A percentile compares a stretch with the other conserved stretches of the same genome.
These are phyloP conservation scores for Tetracentron sinense DNA, from an alignment of 164 flowering plant genomes.

Conservation along the genomic window DNA sequence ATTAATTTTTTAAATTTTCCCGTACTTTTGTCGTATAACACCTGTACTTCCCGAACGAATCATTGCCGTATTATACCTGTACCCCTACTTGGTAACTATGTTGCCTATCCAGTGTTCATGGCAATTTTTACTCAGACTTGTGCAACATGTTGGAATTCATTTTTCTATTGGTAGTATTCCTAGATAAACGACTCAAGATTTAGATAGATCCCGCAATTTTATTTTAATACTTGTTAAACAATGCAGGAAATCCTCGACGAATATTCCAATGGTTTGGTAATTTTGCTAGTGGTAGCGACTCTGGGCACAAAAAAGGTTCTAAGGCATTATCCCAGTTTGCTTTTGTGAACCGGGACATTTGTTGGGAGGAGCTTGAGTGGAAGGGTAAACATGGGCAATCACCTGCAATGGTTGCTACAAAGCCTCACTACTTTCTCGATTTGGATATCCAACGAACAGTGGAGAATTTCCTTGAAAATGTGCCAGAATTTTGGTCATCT, in stretches of 20 bases:
- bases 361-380: slow-evolving; percentile 99
- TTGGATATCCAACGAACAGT: slow-evolving; percentile 76
- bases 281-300: slow-evolving; percentile 41
- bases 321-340: slow-evolving; percentile 85
- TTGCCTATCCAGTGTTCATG: too few species aligned
- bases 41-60: too few species aligned
- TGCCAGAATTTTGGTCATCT: slow-evolving; percentile 96
- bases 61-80: too few species aligned
- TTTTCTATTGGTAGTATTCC: not conserved
- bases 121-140: too few species aligned
- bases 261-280: slow-evolving; percentile 74
- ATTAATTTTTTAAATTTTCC: too few species aligned
- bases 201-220: not conserved
- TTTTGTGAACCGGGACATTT: slow-evolving; percentile 79
- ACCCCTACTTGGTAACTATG: too few species aligned
- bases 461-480: slow-evolving; percentile 81
- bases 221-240: slow-evolving; percentile 8
- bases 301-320: slow-evolving; percentile 71
- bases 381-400: slow-evolving; percentile 96
- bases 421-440: slow-evolving; percentile 96
- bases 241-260: slow-evolving; percentile 75
- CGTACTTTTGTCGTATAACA: too few species aligned
- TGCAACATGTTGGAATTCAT: too few species aligned
- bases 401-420: slow-evolving; percentile 95
- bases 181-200: too few species aligned